Evolutionary conservation across 1,284 basidiomycete species (phyloP), one percentile per base, ranked within the genome.

Genomic region (Ustilago esculenta): DNA sequence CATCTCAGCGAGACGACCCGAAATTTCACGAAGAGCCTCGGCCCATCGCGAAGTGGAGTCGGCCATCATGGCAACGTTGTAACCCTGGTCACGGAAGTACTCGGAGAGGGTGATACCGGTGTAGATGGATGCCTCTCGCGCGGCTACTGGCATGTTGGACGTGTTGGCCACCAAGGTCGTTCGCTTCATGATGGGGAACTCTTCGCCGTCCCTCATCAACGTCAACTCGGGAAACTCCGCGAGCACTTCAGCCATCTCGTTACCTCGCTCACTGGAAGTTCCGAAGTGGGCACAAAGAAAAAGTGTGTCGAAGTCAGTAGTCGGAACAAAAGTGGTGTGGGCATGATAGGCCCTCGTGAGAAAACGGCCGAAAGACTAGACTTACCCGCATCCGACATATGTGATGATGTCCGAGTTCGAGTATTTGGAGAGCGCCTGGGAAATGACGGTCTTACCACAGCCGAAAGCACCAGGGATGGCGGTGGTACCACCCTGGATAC

Each of bases 171-270:
- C 95, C 30, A 99, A 88, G 3, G 95, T 94, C 1, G 96, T 98
- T 68, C 96, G 94, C 85, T 98, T 98, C 96, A 99, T 99, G 86
- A 99, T 98, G 34, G 96, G 96, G 83, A 98, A 95, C 87, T 97
- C 90, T 57, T 93, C 91, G 58, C 87, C 87, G 76, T 92, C 89
- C 58, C 92, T 85, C 61, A 92, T 92, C 87, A 98, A 91, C 2
- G 91, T 93, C 41, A 99, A 86, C 83, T 94, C 87, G 51, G 96
- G 96, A 89, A 98, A 98, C 88, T 96, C 84, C 37, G 92, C 92
- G 83, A 96, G 85, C 20, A 97, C 95, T 86, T 98, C 96, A 70
- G 96, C 96, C 96, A 98, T 98, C 89, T 94, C 85, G 75, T 85
- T 85, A 20, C 85, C 84, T 7, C 83, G 78, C 65, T 84, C 84